Percentiles rank a stretch among this genome's conserved stretches.
phyloP scores from a whole-genome alignment of 2,329 filamentous ascomycete species.

The Aspergillus luchuensis region DNA sequence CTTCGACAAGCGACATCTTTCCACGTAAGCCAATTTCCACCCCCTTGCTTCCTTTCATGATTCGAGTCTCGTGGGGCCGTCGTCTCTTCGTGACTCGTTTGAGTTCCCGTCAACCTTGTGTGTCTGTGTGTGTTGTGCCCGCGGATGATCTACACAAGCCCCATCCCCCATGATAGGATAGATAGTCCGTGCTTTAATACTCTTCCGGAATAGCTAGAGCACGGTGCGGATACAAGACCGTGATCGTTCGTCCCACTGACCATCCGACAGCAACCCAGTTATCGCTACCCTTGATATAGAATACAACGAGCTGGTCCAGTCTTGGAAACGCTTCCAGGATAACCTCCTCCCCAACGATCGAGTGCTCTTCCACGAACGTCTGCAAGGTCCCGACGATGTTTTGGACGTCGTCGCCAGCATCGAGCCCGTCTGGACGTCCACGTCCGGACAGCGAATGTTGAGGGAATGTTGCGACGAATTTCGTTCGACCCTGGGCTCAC shows the following conservation, averaged over 20 bases:
- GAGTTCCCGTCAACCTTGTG: not conserved
- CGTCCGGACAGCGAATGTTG: slow-evolving; percentile 29
- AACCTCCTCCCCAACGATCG: slow-evolving; percentile 31
- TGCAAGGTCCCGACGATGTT: slow-evolving; percentile 34
- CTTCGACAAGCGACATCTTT: slow-evolving; percentile 33
- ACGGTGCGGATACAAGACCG: not conserved
- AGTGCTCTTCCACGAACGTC: slow-evolving; percentile 31
- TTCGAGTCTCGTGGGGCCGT: no score
- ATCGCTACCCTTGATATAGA: slow-evolving; percentile 42
- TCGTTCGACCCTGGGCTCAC: slow-evolving; percentile 31
- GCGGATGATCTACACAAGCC: slow-evolving; percentile 17
- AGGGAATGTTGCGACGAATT: slow-evolving; percentile 33
- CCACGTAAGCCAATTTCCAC: slow-evolving; percentile 27
- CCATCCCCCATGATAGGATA: not conserved
- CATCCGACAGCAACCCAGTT: slow-evolving; percentile 27
- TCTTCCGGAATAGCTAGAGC: not conserved
- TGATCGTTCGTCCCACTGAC: not conserved
- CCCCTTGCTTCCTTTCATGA: not conserved
- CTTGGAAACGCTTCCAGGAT: slow-evolving; percentile 40
- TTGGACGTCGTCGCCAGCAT: slow-evolving; percentile 29
- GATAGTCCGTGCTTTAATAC: slow-evolving; percentile 4
- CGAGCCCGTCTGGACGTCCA: slow-evolving; percentile 33
- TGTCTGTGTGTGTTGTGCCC: not conserved
- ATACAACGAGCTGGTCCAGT: slow-evolving; percentile 40
- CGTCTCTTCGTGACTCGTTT: not conserved